Conservation (phyloP, 73 alveolate genomes). For the Durusdinium trenchii region DNA sequence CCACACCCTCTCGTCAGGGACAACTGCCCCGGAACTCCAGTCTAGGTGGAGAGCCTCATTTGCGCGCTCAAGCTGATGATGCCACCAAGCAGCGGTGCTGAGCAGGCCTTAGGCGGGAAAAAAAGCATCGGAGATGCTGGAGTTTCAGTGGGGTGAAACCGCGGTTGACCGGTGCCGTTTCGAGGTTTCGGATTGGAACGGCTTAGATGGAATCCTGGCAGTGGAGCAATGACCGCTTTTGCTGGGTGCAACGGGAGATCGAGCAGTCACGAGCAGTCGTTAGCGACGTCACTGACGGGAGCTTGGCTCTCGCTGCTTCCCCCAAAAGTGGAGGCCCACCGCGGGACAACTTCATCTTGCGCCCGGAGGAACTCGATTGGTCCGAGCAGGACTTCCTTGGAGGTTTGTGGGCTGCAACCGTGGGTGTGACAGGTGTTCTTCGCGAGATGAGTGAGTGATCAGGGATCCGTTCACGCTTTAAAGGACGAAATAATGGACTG, state of each 20-base stretch:
- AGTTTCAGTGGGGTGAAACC: too few relatives aligned
- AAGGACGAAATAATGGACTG: too few relatives aligned
- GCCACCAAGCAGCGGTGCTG: conserved; percentile 86
- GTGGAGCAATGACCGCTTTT: too few relatives aligned
- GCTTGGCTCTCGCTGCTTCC: neutral
- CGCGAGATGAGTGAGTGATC: too few relatives aligned
- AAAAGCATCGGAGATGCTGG: neutral
- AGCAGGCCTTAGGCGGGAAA: conserved; percentile 65
- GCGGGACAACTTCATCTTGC: conserved; percentile 60
- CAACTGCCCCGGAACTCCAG: neutral
- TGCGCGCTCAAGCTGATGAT: conserved; percentile 76
- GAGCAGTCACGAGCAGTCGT: too few relatives aligned
- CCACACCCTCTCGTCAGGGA: neutral
- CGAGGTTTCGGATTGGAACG: too few relatives aligned
- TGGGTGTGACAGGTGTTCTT: too few relatives aligned
- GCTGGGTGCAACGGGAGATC: too few relatives aligned
- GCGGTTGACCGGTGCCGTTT: too few relatives aligned
- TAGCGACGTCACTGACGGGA: too few relatives aligned
- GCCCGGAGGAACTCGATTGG: conserved; percentile 78
- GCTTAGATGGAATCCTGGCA: too few relatives aligned
- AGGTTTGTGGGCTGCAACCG: neutral
- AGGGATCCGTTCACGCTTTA: too few relatives aligned
- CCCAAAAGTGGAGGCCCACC: conserved; percentile 40
- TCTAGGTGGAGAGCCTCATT: conserved; percentile 45
- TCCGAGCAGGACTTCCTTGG: conserved; percentile 85